Percentiles rank a stretch among this genome's conserved stretches.
Evolutionary conservation across 768 basidiomycete species (phyloP).

Genomic region (Cubamyces lactineus): DNA sequence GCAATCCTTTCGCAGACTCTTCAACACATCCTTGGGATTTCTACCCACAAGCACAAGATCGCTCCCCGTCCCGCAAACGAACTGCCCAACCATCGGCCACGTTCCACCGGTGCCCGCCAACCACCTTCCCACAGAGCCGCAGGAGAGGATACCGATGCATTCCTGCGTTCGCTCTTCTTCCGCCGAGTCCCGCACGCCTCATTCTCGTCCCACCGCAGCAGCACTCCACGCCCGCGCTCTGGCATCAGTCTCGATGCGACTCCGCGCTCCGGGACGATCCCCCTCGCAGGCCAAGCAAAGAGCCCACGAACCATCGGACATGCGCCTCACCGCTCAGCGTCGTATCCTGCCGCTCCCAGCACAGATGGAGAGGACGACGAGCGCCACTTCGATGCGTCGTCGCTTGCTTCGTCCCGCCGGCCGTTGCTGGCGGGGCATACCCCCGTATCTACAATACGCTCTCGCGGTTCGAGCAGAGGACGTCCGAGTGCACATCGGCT

Average conservation of each 20-base stretch:
- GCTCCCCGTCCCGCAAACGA: conserved; percentile 27
- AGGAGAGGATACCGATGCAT: conserved; percentile 21
- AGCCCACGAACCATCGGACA: conserved; percentile 4
- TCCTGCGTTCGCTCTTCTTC: conserved; percentile 33
- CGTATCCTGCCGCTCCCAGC: conserved; percentile 13
- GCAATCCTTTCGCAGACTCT: conserved; percentile 49
- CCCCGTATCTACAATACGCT: conserved; percentile 29
- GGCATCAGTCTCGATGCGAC: conserved; percentile 24
- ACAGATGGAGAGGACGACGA: conserved; percentile 28
- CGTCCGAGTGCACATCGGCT: conserved; percentile 19
- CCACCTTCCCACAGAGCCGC: conserved; percentile 29
- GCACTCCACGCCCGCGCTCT: conserved; percentile 18
- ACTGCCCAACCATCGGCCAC: conserved; percentile 28
- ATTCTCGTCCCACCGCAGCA: conserved; percentile 15
- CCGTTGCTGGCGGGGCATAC: conserved; percentile 19
- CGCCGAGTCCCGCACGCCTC: conserved; percentile 24
- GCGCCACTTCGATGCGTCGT: conserved; percentile 27
- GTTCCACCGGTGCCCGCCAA: conserved; percentile 15
- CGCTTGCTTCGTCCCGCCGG: conserved; percentile 31
- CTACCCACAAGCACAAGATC: conserved; percentile 60
- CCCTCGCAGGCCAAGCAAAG: conserved; percentile 8
- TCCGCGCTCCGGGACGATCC: conserved; percentile 19
- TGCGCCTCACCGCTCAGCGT: conserved; percentile 25
- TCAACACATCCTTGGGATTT: conserved; percentile 58
- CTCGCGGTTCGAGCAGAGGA: conserved; percentile 18